Evolutionary conservation across 139 green algal species (phyloP).

Genomic region (Micractinium sp.): DNA sequence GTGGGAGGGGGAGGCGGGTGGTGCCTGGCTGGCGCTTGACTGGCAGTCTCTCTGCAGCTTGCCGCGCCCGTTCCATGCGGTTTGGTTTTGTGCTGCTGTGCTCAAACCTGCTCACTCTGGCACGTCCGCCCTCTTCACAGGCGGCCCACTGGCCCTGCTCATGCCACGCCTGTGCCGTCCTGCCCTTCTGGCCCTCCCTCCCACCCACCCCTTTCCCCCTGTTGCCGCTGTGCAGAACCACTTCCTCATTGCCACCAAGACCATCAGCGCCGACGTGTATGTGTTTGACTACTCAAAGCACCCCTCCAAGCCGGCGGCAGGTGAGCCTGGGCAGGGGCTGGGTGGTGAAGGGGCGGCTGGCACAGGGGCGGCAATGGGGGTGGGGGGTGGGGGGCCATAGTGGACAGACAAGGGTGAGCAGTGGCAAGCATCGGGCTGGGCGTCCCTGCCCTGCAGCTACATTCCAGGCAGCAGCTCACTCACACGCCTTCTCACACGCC

Average conservation of each 20-base stretch:
- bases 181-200: too few relatives aligned
- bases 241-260: slow-evolving; percentile 99
- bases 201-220: neutral
- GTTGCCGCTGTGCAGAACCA: slow-evolving; percentile 67
- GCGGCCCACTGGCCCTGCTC: too few relatives aligned
- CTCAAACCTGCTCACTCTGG: too few relatives aligned
- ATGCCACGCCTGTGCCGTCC: too few relatives aligned
- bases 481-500: too few relatives aligned
- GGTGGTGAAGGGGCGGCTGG: neutral
- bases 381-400: neutral
- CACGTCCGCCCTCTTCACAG: too few relatives aligned
- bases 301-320: slow-evolving; percentile 83
- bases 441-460: neutral
- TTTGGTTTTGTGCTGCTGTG: too few relatives aligned
- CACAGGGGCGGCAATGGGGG: neutral
- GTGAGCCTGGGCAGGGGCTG: neutral
- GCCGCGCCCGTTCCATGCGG: neutral
- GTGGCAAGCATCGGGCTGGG: neutral
- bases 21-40: neutral
- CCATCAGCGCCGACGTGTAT: slow-evolving; percentile 87
- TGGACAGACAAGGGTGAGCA: neutral
- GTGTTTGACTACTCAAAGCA: slow-evolving; percentile 99
- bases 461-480: neutral
- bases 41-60: neutral
- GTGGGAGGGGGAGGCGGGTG: neutral